A percentile compares a stretch with the other conserved stretches of the same genome.
Evolutionary conservation across 2,329 filamentous ascomycete species (phyloP).

Genomic region (Colletotrichum orbiculare): DNA sequence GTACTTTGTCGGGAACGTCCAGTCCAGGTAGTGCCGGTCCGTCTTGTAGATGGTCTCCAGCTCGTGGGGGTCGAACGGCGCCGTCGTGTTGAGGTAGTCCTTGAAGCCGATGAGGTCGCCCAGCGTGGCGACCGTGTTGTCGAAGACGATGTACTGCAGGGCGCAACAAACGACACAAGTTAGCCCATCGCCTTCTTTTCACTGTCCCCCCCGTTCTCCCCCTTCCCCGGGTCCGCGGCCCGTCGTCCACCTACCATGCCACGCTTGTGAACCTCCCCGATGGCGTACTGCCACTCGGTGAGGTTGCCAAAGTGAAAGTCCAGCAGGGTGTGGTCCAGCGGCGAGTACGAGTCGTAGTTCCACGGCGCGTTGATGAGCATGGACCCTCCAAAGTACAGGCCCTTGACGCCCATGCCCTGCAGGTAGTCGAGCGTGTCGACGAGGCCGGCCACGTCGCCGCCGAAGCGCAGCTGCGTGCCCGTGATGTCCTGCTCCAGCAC

Average conservation of each 20-base stretch:
- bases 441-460: conserved; percentile 70
- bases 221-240: no score
- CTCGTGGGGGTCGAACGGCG: conserved; percentile 65
- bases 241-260: conserved; percentile 56
- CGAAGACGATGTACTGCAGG: conserved; percentile 69
- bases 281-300: conserved; percentile 64
- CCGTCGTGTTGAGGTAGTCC: conserved; percentile 67
- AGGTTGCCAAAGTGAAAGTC: conserved; percentile 72
- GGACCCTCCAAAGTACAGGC: conserved; percentile 70
- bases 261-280: conserved; percentile 68
- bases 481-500: conserved; percentile 69
- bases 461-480: conserved; percentile 71
- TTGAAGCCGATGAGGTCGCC: conserved; percentile 72
- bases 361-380: conserved; percentile 73
- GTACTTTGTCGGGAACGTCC: conserved; percentile 63
- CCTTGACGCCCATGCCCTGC: conserved; percentile 72
- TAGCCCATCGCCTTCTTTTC: conserved; percentile 36
- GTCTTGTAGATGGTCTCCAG: conserved; percentile 69
- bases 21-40: conserved; percentile 67
- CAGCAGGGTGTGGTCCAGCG: conserved; percentile 72
- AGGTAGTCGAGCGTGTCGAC: conserved; percentile 72
- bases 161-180: no score
- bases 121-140: conserved; percentile 74
- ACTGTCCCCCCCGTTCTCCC: no score
- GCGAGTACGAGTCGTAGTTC: conserved; percentile 68